Percentiles rank a stretch among this genome's conserved stretches.
Evolutionary conservation across 441 rosid genomes (phyloP).

Genomic region (Raphanus hybrid): DNA sequence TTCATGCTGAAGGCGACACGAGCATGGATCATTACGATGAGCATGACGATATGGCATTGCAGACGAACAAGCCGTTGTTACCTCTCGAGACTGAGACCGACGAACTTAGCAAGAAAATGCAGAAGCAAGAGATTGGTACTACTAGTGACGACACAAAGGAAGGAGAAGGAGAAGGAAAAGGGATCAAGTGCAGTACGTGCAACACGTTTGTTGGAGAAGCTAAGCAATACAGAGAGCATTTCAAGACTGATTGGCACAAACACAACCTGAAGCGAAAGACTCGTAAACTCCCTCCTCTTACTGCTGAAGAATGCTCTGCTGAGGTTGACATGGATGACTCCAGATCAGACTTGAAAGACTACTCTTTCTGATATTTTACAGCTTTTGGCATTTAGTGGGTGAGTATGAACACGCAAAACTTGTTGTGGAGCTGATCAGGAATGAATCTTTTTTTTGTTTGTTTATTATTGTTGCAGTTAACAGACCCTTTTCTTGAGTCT

Average conservation of each 20-base stretch:
- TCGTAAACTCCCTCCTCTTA: slow-evolving; percentile 76
- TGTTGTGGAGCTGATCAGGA: slow-evolving; percentile 1
- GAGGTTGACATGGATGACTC: slow-evolving; percentile 74
- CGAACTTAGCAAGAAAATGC: slow-evolving; percentile 64
- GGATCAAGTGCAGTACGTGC: slow-evolving; percentile 86
- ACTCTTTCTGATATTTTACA: slow-evolving; percentile 64
- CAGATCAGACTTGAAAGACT: slow-evolving; percentile 79
- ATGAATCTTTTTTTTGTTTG: background rate
- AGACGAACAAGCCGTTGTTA: slow-evolving; percentile 34
- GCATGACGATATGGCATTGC: slow-evolving; percentile 60
- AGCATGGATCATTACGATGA: slow-evolving; percentile 76
- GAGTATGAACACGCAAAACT: background rate
- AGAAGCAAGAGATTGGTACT: slow-evolving; percentile 60
- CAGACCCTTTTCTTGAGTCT: background rate
- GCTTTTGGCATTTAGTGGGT: background rate
- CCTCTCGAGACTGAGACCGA: slow-evolving; percentile 24
- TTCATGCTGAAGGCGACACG: slow-evolving; percentile 89
- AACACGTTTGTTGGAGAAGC: slow-evolving; percentile 73
- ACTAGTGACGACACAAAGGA: slow-evolving; percentile 39
- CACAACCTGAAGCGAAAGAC: slow-evolving; percentile 92
- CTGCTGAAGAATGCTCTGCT: slow-evolving; percentile 78
- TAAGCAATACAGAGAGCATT: slow-evolving; percentile 86
- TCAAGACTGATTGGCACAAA: slow-evolving; percentile 96
- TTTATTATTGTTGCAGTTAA: background rate
- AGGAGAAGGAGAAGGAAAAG: slow-evolving; percentile 59